These are phyloP conservation scores for Falciphora oryzae DNA, from an alignment of 2,329 filamentous ascomycete genomes.

Conservation along the genomic window DNA sequence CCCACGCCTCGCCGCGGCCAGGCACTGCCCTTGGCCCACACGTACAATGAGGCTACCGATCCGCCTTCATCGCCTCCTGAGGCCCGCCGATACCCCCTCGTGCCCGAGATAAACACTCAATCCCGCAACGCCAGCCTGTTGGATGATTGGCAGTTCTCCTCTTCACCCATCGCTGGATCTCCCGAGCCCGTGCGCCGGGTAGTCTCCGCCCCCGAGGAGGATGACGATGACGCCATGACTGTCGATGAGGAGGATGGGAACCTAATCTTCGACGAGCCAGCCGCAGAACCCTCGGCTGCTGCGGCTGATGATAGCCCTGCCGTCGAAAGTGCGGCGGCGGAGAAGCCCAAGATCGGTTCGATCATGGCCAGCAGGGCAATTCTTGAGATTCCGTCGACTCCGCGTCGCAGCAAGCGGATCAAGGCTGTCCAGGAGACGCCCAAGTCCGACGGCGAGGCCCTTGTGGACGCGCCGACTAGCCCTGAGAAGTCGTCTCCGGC, in stretches of 20 bases:
- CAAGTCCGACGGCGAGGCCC: slow-evolving; percentile 39
- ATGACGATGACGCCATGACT: slow-evolving; percentile 8
- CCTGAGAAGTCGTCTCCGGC: slow-evolving; percentile 19
- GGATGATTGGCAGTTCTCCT: slow-evolving; percentile 48
- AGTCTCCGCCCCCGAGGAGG: slow-evolving; percentile 13
- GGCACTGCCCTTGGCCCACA: slow-evolving; percentile 38
- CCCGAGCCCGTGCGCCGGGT: slow-evolving; percentile 27
- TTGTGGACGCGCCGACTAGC: slow-evolving; percentile 44
- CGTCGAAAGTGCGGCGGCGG: not conserved
- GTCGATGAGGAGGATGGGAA: slow-evolving; percentile 9
- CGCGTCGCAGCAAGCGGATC: slow-evolving; percentile 11
- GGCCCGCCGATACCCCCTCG: slow-evolving; percentile 44
- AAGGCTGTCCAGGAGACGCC: slow-evolving; percentile 29
- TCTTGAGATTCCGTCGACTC: slow-evolving; percentile 16
- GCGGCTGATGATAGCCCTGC: not conserved
- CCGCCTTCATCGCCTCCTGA: slow-evolving; percentile 55
- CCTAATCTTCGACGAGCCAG: not conserved
- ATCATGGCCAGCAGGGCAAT: not conserved
- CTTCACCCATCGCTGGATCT: slow-evolving; percentile 49
- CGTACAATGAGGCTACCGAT: slow-evolving; percentile 43
- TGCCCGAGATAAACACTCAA: slow-evolving; percentile 46
- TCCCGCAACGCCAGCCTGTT: slow-evolving; percentile 35
- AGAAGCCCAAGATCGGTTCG: slow-evolving; percentile 5
- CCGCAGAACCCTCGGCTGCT: not conserved
- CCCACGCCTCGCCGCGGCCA: slow-evolving; percentile 55